phyloP scores from a whole-genome alignment of 176 grass and related monocot species.

The bread wheat (Triticum aestivum) region IWGSC_CS_RefSeq_v2.1 NC_057811.1:376701015-376701514 shows the following conservation, averaged over 20 bases:
- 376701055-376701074: slow-evolving; percentile 17
- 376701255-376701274: not conserved
- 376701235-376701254: not conserved
- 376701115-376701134: slow-evolving; percentile 43
- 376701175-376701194: slow-evolving; percentile 48
- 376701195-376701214: slow-evolving; percentile 11
- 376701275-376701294: too few species aligned
- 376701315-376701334: not conserved
- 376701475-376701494: slow-evolving; percentile 14
- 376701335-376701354: not conserved
- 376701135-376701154: slow-evolving; percentile 42
- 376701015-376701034: not conserved
- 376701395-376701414: not conserved
- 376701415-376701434: slow-evolving; percentile 15
- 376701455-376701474: not conserved
- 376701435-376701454: not conserved
- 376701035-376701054: not conserved
- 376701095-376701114: slow-evolving; percentile 19
- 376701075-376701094: slow-evolving; percentile 15
- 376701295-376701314: not conserved
- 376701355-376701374: slow-evolving; percentile 21
- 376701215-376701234: slow-evolving; percentile 53
- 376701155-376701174: slow-evolving; percentile 50
- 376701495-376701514: not conserved
- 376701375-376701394: not conserved